Percentiles rank a stretch among this genome's conserved stretches.
Conservation (phyloP, 2,329 filamentous ascomycete genomes). For the Septoria linicola region DNA sequence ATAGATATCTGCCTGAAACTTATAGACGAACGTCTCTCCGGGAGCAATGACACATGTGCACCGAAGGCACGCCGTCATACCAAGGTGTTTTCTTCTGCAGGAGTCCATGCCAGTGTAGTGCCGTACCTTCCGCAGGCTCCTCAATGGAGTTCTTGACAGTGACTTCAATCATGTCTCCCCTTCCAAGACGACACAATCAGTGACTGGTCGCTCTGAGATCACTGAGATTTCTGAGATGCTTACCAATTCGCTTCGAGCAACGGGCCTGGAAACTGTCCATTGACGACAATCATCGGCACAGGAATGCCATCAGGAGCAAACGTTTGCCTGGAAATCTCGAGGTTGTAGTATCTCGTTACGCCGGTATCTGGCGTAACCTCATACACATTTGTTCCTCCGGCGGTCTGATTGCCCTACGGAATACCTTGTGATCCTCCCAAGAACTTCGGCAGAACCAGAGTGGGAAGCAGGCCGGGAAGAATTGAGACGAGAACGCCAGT, state of each 20-base stretch:
- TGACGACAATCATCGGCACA: conserved; percentile 25
- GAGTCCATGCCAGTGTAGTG: conserved; percentile 47
- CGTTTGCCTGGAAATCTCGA: conserved; percentile 24
- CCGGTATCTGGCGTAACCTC: conserved; percentile 30
- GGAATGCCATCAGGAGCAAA: conserved; percentile 31
- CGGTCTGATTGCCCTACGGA: conserved; percentile 34
- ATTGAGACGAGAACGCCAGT: conserved; percentile 20
- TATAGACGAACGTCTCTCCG: conserved; percentile 42
- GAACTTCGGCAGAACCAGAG: conserved; percentile 19
- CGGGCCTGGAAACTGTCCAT: conserved; percentile 32
- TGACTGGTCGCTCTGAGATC: no score
- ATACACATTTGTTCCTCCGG: conserved; percentile 30
- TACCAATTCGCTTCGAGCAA: no score
- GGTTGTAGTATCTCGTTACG: conserved; percentile 31
- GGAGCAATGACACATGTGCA: conserved; percentile 46
- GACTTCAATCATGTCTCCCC: conserved; percentile 38
- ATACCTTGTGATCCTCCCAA: conserved; percentile 24
- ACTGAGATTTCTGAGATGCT: no score
- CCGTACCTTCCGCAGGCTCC: conserved; percentile 36
- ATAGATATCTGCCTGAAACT: conserved; percentile 42
- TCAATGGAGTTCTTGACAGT: conserved; percentile 35
- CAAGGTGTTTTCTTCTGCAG: conserved; percentile 38
- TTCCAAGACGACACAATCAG: no score
- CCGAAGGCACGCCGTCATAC: conserved; percentile 45
- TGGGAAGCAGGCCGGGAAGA: conserved; percentile 19